A percentile compares a stretch with the other conserved stretches of the same genome.
These are phyloP conservation scores for Venturia asperata DNA, from an alignment of 2,329 filamentous ascomycete genomes.

Conservation along the genomic window DNA sequence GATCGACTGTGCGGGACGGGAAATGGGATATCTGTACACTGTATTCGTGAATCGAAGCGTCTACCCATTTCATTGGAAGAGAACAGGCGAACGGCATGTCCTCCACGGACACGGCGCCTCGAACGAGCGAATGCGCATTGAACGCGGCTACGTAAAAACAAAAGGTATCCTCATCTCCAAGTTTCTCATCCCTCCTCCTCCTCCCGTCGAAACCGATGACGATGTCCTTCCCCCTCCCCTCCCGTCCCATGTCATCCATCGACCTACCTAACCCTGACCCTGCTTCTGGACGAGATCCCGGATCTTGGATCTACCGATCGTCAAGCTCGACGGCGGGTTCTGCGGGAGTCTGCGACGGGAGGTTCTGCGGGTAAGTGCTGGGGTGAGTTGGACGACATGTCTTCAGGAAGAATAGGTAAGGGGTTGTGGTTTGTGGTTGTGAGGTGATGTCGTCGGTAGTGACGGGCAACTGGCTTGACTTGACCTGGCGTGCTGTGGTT, in stretches of 20 bases:
- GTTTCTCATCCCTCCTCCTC: neutral
- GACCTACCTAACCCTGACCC: no score
- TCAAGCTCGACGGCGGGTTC: slow-evolving; percentile 1
- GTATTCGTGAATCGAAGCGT: neutral
- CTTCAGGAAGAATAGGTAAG: neutral
- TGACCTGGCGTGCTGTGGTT: no score
- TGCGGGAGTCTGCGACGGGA: neutral
- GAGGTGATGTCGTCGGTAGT: no score
- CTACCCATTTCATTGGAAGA: neutral
- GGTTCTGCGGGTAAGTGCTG: slow-evolving; percentile 3
- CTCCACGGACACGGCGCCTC: neutral
- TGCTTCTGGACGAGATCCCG: no score
- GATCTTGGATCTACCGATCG: neutral
- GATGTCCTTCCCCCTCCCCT: neutral
- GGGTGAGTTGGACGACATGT: slow-evolving; percentile 12
- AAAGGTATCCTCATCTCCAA: no score
- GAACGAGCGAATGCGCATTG: neutral
- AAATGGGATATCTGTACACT: neutral
- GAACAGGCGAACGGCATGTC: neutral
- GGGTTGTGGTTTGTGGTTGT: neutral
- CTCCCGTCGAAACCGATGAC: neutral
- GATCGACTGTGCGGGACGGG: neutral
- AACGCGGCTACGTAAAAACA: neutral
- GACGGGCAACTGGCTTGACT: neutral
- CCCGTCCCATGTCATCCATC: neutral